Base-by-base conservation (phyloP, 345 rosid genomes). In the Kernera saxatilis region DNA sequence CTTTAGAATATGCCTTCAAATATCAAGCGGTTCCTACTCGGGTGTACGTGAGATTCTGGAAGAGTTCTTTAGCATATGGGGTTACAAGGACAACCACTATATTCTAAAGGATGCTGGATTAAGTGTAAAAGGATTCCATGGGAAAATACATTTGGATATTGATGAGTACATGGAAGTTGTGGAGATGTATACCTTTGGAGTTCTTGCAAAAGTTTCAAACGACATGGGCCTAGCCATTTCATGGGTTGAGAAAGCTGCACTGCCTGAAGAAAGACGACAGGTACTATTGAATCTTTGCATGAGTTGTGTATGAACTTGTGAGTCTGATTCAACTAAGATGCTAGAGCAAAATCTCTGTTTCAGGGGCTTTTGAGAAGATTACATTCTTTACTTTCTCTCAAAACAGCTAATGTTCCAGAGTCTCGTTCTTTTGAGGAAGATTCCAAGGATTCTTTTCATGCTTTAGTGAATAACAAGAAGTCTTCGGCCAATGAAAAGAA, bases 321-420 rank as follows among this genome's bases (percentile, higher is more conserved):
- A 64, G 14, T 25, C 21, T 40, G 30, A 49, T 41, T 5, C 10
- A 33, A 41, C 40, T 59, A 59, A 50, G 53, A 55, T 35, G 17
- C 44, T 73, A 36, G 10, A 21, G 9, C 25, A 17, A 40, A 21
- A 6, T 61, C 53, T 15, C 70, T 75, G 23, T 67, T 36, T 35
- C 79, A 91, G 98, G 92, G 59, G 65, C 79, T 93, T 72, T 78
- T 87, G 78, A 87, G 97, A 75, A 87, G 81, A 79, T 73, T 93
- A 55, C 87, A 83, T 73, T 91, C 92, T 49, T 52, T 84, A 19
- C 65, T 74, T 65, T 81, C 88, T 40, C 46, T 59, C 51, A 82
- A 78, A 79, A 73, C 78, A 22, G 56, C 84, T 39, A 78, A 78
- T 37, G 21, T 25, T 52, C 39, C 43, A 61, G 83, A 77, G 53